Base-by-base conservation (phyloP, 371 early-diverging fungal species). In the Cokeromyces recurvatus region DNA sequence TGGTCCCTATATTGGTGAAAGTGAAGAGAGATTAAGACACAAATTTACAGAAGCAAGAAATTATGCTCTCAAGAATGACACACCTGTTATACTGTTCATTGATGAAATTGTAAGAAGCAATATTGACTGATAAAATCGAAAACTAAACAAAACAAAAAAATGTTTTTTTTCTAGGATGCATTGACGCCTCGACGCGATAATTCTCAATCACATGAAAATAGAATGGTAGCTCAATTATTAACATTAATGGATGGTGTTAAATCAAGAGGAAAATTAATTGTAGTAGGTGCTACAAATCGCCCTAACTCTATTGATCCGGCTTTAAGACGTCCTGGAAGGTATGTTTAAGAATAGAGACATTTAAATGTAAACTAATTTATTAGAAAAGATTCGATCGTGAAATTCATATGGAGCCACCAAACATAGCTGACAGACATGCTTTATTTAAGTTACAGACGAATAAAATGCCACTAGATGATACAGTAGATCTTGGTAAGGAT, bases 231-330 rank as follows among this genome's bases (percentile, higher is more conserved):
- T 6, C 97, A 97, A 58, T 74, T 99, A 17, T 68, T 99, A 39
- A 97, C 98, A 0, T 58, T 98, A 37, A 91, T 99, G 95, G 99
- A 99, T 64, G 99, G 99, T 20, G 63, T 83, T 3, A 55, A 69
- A 21, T 71, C 78, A 5, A 64, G 89, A 15, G 84, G 82, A 0
- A 55, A 75, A 20, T 59, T 97, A 1, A 81, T 97, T 15, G 86
- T 99, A 1, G 77, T 99, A 41, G 99, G 90, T 3, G 99, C 99
- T 0, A 99, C 99, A 0, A 99, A 99, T 71, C 77, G 97, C 32
- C 99, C 99, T 0, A 96, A 99, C 57, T 82, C 93, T 1, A 81
- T 99, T 27, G 99, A 99, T 69, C 86, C 97, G 2, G 99, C 99
- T 3, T 68, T 99, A 23, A 64, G 99, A 25, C 72, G 99, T 40